These are phyloP conservation scores for Begonia fuchsioides DNA, from an alignment of 306 rosid genomes.

Conservation along the genomic window DNA sequence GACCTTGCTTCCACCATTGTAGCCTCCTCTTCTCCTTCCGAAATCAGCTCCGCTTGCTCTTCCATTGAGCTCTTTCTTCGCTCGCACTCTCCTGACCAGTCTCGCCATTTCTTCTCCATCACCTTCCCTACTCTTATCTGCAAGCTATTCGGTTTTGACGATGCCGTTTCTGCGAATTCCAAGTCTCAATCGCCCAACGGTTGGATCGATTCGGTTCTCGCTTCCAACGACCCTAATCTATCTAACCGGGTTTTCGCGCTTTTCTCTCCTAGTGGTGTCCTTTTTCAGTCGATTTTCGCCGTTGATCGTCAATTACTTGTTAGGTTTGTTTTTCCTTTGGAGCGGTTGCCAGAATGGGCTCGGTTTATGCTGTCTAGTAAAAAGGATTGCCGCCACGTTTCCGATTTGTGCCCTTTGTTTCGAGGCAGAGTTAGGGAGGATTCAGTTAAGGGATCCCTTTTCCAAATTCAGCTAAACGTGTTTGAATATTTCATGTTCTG, in stretches of 20 bases:
- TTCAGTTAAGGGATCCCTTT: constrained; percentile 15
- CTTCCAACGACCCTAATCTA: constrained; percentile 32
- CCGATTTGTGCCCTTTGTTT: constrained; percentile 55
- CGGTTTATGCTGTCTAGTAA: constrained; percentile 29
- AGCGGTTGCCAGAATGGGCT: constrained; percentile 71
- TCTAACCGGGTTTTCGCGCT: constrained; percentile 39
- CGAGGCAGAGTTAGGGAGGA: constrained; percentile 26
- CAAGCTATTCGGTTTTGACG: constrained; percentile 75
- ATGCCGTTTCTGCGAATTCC: constrained; percentile 11
- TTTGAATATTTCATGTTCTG: constrained; percentile 73
- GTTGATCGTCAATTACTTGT: constrained; percentile 63
- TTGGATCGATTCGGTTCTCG: constrained; percentile 43
- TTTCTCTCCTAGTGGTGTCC: constrained; percentile 47
- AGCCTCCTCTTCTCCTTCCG: constrained; percentile 30
- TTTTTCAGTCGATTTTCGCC: constrained; percentile 38
- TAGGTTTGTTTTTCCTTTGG: constrained; percentile 64
- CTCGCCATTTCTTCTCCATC: constrained; percentile 89
- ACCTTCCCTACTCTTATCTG: constrained; percentile 73
- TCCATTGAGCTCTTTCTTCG: constrained; percentile 56
- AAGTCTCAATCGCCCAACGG: constrained; percentile 26
- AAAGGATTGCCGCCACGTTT: constrained; percentile 18
- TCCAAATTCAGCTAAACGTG: constrained; percentile 66
- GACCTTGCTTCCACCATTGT: constrained; percentile 47
- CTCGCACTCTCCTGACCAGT: constrained; percentile 63
- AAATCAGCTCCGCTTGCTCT: constrained; percentile 51